A percentile compares a stretch with the other conserved stretches of the same genome.
These are phyloP conservation scores for Apodospora peruviana DNA, from an alignment of 495 filamentous ascomycete genomes.

Conservation along the genomic window DNA sequence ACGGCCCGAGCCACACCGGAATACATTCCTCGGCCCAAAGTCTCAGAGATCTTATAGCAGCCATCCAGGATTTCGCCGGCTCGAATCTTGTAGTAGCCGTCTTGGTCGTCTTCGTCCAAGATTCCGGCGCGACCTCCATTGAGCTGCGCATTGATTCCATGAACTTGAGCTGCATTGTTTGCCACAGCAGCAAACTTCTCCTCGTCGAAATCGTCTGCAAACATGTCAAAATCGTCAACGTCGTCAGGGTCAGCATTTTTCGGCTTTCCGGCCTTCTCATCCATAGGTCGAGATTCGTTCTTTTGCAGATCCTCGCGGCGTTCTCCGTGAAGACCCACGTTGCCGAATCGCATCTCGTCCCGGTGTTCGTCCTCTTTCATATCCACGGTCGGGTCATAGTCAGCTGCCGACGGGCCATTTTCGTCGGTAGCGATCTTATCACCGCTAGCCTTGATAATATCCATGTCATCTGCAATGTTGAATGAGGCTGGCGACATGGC, in stretches of 20 bases:
- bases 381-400: slow-evolving; percentile 90
- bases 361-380: slow-evolving; percentile 83
- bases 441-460: slow-evolving; percentile 58
- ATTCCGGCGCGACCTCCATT: slow-evolving; percentile 63
- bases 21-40: slow-evolving; percentile 93
- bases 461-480: slow-evolving; percentile 50
- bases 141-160: slow-evolving; percentile 17
- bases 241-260: slow-evolving; percentile 37
- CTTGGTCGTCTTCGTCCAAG: slow-evolving; percentile 88
- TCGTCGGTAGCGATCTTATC: slow-evolving; percentile 46
- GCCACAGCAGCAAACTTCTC: slow-evolving; percentile 73
- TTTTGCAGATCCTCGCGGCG: slow-evolving; percentile 16
- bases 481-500: slow-evolving; percentile 38
- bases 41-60: slow-evolving; percentile 79
- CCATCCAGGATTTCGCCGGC: slow-evolving; percentile 83
- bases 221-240: slow-evolving; percentile 86
- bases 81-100: slow-evolving; percentile 92
- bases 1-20: slow-evolving; percentile 89
- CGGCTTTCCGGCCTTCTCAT: slow-evolving; percentile 21
- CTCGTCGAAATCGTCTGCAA: slow-evolving; percentile 82
- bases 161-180: slow-evolving; percentile 23
- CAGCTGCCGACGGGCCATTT: slow-evolving; percentile 83
- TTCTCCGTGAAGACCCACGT: slow-evolving; percentile 43
- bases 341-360: slow-evolving; percentile 56
- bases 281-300: slow-evolving; percentile 15